These are phyloP conservation scores for Amphirosellinia nigrospora DNA, from an alignment of 495 filamentous ascomycete genomes.

Conservation along the genomic window DNA sequence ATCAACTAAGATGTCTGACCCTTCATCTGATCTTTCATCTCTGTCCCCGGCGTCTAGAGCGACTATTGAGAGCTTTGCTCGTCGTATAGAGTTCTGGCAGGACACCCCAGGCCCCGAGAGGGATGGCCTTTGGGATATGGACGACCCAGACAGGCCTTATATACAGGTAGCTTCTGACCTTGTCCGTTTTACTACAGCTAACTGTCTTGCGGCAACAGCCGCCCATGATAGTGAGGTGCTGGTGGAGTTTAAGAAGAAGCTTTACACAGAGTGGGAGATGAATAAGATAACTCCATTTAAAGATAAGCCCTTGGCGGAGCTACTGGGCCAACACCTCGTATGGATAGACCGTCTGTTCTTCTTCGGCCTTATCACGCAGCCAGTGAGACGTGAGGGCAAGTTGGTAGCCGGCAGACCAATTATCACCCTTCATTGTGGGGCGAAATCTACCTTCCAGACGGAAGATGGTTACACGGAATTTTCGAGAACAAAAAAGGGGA, in stretches of 20 bases:
- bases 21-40: background rate
- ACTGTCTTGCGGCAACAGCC: background rate
- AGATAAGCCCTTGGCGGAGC: background rate
- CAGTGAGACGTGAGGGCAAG: background rate
- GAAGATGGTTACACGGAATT: background rate
- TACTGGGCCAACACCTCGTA: background rate
- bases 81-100: background rate
- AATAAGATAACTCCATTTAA: background rate
- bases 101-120: background rate
- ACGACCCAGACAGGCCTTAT: background rate
- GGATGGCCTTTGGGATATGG: background rate
- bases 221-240: background rate
- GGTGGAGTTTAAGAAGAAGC: background rate
- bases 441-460: too few relatives aligned
- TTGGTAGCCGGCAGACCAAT: background rate
- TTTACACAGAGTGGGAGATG: background rate
- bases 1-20: background rate
- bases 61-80: background rate
- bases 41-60: background rate
- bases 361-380: constrained; percentile 6
- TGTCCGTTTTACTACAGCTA: background rate
- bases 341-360: constrained; percentile 21
- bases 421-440: background rate
- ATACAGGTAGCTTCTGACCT: background rate
- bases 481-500: background rate